Evolutionary conservation across 768 basidiomycete species (phyloP).

Genomic region (Tephrocybe sp.): DNA sequence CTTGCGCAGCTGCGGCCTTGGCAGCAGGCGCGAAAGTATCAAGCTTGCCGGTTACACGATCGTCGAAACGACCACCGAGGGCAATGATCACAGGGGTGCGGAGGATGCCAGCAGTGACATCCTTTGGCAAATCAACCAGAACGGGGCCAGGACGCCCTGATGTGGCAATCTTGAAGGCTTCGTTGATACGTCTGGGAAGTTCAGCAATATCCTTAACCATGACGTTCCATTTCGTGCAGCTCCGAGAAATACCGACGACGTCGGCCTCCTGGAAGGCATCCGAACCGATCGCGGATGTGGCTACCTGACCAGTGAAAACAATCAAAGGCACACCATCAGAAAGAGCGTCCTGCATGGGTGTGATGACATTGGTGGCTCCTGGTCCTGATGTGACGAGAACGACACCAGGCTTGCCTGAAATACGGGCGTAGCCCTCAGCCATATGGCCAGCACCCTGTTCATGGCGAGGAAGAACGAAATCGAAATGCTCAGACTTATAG

Average conservation of each 20-base stretch:
- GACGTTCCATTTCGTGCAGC: conserved; percentile 99
- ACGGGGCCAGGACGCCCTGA: conserved; percentile 97
- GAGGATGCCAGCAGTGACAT: conserved; percentile 91
- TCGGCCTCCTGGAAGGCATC: conserved; percentile 99
- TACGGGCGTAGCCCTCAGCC: conserved; percentile 97
- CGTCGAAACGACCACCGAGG: conserved; percentile 94
- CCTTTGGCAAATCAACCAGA: conserved; percentile 98
- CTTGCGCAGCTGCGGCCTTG: conserved; percentile 75
- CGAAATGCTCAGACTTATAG: conserved; percentile 91
- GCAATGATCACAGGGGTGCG: conserved; percentile 92
- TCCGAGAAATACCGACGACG: conserved; percentile 90
- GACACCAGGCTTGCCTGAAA: conserved; percentile 96
- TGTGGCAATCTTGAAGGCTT: conserved; percentile 98
- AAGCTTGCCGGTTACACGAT: conserved; percentile 93
- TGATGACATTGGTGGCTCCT: conserved; percentile 96
- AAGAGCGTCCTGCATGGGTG: conserved; percentile 96
- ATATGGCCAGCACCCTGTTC: conserved; percentile 99
- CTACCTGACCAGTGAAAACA: conserved; percentile 98
- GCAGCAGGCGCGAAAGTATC: conserved; percentile 91
- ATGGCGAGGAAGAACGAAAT: conserved; percentile 93
- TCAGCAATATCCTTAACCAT: conserved; percentile 98
- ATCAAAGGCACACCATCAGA: conserved; percentile 92
- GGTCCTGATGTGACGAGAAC: conserved; percentile 98
- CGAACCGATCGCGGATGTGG: conserved; percentile 97
- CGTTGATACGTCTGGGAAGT: conserved; percentile 92